Evolutionary conservation across 441 rosid species (phyloP).

Genomic region (Brassica balearica): DNA sequence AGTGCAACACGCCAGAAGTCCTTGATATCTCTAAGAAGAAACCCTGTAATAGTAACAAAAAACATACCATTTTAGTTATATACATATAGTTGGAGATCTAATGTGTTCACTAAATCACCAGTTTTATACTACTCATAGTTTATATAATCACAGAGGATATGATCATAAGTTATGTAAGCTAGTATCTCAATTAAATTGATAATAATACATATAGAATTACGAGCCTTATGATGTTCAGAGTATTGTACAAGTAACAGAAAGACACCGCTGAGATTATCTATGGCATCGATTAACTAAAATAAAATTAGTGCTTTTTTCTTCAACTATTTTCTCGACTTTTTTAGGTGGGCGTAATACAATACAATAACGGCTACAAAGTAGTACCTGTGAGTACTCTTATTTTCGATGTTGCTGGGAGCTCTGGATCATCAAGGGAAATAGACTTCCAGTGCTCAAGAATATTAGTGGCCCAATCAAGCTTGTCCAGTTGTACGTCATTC

Average conservation of each 20-base stretch:
- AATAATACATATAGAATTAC: neutral
- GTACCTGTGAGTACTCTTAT: constrained; percentile 77
- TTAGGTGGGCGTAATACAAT: neutral
- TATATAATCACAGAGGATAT: neutral
- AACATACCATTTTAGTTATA: constrained; percentile 15
- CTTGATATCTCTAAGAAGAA: constrained; percentile 82
- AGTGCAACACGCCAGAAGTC: constrained; percentile 87
- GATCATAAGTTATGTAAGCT: constrained; percentile 12
- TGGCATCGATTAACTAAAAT: constrained; percentile 1
- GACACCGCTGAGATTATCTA: constrained; percentile 1
- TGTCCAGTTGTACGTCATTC: constrained; percentile 48
- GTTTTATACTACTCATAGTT: neutral
- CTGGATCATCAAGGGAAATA: constrained; percentile 41
- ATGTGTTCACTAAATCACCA: constrained; percentile 1
- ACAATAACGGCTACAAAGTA: constrained; percentile 21
- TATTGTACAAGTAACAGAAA: neutral
- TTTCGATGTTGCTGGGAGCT: constrained; percentile 52
- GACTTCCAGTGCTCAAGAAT: constrained; percentile 51
- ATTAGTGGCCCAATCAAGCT: constrained; percentile 57
- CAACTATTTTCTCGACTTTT: neutral
- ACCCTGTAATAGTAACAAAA: constrained; percentile 53
- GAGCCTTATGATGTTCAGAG: neutral
- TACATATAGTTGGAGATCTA: constrained; percentile 14
- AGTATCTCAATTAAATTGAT: neutral
- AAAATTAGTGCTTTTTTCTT: neutral